Conservation (phyloP, 495 filamentous ascomycete species). For the Aspergillus wentii region DNA sequence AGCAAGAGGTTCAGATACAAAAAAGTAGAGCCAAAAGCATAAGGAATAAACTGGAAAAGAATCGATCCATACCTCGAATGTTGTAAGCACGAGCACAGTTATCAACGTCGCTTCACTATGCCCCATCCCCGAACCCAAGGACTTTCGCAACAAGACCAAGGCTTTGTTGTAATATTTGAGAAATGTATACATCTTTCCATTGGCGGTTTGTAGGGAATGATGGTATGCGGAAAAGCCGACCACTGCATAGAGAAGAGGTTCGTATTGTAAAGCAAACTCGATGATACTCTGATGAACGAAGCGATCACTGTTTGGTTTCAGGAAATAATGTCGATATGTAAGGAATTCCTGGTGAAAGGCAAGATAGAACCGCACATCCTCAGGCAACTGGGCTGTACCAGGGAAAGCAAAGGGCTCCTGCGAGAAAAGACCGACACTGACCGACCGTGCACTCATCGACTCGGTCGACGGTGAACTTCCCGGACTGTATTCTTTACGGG, state of each 20-base stretch:
- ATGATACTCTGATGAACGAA: slow-evolving; percentile 71
- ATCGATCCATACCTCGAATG: slow-evolving; percentile 69
- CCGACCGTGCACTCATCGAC: slow-evolving; percentile 28
- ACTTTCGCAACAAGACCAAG: slow-evolving; percentile 67
- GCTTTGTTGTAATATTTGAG: slow-evolving; percentile 87
- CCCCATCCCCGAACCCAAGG: slow-evolving; percentile 61
- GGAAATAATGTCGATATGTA: slow-evolving; percentile 73
- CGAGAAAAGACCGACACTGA: slow-evolving; percentile 25
- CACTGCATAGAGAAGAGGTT: slow-evolving; percentile 82
- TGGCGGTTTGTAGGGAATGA: slow-evolving; percentile 60
- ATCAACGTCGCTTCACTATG: slow-evolving; percentile 73
- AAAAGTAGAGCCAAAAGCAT: slow-evolving; percentile 2
- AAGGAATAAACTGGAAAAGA: not conserved
- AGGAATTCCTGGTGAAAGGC: slow-evolving; percentile 71
- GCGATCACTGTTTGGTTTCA: slow-evolving; percentile 58
- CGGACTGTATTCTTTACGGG: no score
- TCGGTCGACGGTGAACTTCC: slow-evolving; percentile 30
- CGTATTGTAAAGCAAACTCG: slow-evolving; percentile 67
- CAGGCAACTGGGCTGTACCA: slow-evolving; percentile 43
- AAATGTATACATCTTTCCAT: slow-evolving; percentile 74
- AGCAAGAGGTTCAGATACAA: slow-evolving; percentile 8
- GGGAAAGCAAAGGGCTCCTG: slow-evolving; percentile 16
- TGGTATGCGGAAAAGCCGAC: slow-evolving; percentile 92
- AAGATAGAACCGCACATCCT: slow-evolving; percentile 74
- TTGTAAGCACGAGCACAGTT: slow-evolving; percentile 88